A percentile compares a stretch with the other conserved stretches of the same genome.
phyloP scores from a whole-genome alignment of 2,329 filamentous ascomycete genomes.

The Westerdykella ornata region DNA sequence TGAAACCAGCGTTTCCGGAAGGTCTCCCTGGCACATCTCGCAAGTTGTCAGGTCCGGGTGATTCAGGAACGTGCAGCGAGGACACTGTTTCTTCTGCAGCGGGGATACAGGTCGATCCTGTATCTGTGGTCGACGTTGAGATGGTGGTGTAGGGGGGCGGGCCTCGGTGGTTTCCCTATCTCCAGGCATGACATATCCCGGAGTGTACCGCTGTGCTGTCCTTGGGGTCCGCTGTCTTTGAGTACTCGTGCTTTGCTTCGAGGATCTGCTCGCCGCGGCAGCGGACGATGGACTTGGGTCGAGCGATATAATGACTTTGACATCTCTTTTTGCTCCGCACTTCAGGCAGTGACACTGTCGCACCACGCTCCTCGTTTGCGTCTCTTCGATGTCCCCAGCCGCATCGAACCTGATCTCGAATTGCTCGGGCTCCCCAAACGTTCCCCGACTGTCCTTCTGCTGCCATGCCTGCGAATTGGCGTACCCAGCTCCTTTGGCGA shows the following conservation, averaged over 20 bases:
- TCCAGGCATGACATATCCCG: conserved; percentile 24
- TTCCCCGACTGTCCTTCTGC: conserved; percentile 9
- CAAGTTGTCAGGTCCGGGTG: conserved; percentile 25
- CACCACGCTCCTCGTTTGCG: conserved; percentile 26
- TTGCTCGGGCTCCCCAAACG: conserved; percentile 24
- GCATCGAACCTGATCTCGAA: conserved; percentile 34
- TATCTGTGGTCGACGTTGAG: conserved; percentile 4
- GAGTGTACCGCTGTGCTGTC: conserved; percentile 19
- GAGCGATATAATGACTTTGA: conserved; percentile 29
- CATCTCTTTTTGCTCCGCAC: conserved; percentile 31
- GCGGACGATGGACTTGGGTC: conserved; percentile 23
- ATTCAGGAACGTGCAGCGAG: conserved; percentile 33
- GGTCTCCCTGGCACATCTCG: conserved; percentile 29
- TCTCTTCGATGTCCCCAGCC: conserved; percentile 23
- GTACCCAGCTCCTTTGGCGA: conserved; percentile 27
- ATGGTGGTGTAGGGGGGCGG: neutral
- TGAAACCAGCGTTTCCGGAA: conserved; percentile 19
- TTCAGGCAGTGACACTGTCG: conserved; percentile 33
- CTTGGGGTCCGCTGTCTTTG: conserved; percentile 12
- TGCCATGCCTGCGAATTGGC: conserved; percentile 18
- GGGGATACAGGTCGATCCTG: conserved; percentile 17
- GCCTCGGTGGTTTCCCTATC: conserved; percentile 15
- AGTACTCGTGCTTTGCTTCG: conserved; percentile 6
- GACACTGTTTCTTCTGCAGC: conserved; percentile 29
- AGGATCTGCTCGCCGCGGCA: neutral